Conservation (phyloP, 805 yeast genomes). For the Candida piceae region DNA sequence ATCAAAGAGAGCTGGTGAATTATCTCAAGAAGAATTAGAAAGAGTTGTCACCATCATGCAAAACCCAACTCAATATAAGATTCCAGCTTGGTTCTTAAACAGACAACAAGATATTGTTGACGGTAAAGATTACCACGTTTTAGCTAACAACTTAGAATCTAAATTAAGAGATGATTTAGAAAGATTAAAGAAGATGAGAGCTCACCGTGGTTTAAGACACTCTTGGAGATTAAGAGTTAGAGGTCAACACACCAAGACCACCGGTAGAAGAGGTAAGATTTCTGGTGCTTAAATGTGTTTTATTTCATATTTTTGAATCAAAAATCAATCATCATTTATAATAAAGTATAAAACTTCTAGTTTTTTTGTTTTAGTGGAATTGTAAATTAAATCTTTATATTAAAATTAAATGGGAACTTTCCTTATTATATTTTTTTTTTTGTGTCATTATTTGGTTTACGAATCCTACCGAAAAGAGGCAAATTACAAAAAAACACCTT, state of each 20-base stretch:
- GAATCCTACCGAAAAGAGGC: too few relatives aligned
- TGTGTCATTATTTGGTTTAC: background rate
- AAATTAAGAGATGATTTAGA: constrained; percentile 99
- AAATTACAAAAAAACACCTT: too few relatives aligned
- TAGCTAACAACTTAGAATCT: constrained; percentile 98
- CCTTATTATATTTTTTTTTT: too few relatives aligned
- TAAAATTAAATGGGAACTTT: too few relatives aligned
- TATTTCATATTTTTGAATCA: constrained; percentile 4
- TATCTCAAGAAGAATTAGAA: constrained; percentile 99
- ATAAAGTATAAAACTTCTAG: too few relatives aligned
- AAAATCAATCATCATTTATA: background rate
- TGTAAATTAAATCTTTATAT: too few relatives aligned
- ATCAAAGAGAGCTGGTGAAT: constrained; percentile 99
- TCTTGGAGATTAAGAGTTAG: constrained; percentile 99
- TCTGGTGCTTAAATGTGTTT: constrained; percentile 27
- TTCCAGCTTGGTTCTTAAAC: constrained; percentile 99
- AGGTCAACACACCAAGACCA: constrained; percentile 99
- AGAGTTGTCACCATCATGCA: constrained; percentile 99
- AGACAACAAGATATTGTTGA: constrained; percentile 98
- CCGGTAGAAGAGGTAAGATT: constrained; percentile 89
- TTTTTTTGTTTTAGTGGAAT: too few relatives aligned
- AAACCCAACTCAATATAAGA: constrained; percentile 98
- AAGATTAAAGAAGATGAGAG: constrained; percentile 99
- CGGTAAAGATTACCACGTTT: constrained; percentile 98
- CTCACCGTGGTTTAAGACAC: constrained; percentile 99